Percentiles rank a stretch among this genome's conserved stretches.
Conservation (phyloP, 2,329 filamentous ascomycete species). For the Thermoascus crustaceus region DNA sequence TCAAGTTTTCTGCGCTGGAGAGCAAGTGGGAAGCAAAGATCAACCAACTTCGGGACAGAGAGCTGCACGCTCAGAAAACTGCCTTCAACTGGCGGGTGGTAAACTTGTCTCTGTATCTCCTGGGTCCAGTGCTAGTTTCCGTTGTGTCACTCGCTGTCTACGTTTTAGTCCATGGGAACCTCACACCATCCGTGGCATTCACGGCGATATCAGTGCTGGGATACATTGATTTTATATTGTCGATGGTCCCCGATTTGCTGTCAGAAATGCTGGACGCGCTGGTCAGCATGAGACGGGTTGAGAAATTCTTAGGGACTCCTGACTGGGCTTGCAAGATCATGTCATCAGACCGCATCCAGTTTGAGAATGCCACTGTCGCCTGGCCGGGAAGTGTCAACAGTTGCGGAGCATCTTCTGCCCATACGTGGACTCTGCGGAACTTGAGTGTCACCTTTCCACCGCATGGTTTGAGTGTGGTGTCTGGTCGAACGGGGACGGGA, state of each 20-base stretch:
- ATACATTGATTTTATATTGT: conserved; percentile 62
- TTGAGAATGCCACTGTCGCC: conserved; percentile 60
- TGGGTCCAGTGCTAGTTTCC: conserved; percentile 64
- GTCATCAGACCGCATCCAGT: conserved; percentile 54
- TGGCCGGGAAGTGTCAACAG: conserved; percentile 70
- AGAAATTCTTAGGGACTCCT: conserved; percentile 59
- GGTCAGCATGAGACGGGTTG: conserved; percentile 64
- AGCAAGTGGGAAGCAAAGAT: conserved; percentile 67
- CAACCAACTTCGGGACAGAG: conserved; percentile 53
- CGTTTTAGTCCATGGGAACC: conserved; percentile 51
- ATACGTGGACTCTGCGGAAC: conserved; percentile 57
- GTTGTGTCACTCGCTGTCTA: conserved; percentile 64
- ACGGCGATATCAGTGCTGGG: conserved; percentile 69
- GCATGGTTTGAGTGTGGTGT: conserved; percentile 64
- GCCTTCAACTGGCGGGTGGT: conserved; percentile 58
- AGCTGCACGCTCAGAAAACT: conserved; percentile 59
- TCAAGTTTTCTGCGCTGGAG: conserved; percentile 75
- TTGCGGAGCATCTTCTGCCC: conserved; percentile 45
- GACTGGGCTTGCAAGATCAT: conserved; percentile 52
- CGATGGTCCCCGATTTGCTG: conserved; percentile 63
- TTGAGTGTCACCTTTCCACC: conserved; percentile 59
- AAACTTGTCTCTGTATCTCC: conserved; percentile 58
- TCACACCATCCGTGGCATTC: conserved; percentile 68
- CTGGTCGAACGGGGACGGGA: conserved; percentile 68
- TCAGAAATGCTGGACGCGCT: conserved; percentile 63